A percentile compares a stretch with the other conserved stretches of the same genome.
phyloP scores from a whole-genome alignment of 176 grass and related monocot species.

The Musa itinerans region DNA sequence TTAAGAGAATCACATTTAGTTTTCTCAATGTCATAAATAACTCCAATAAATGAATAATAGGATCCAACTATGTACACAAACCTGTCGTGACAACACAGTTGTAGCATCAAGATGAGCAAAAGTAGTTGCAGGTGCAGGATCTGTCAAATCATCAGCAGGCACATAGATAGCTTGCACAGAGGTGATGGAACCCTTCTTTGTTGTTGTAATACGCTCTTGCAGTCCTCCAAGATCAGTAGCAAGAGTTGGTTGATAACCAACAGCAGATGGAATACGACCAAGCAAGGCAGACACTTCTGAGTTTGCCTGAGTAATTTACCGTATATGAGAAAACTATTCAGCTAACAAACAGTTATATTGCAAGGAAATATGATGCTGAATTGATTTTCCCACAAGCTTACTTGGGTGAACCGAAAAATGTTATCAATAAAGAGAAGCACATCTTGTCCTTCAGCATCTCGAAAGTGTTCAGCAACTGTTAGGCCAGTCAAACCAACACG shows the following conservation, averaged over 20 bases:
- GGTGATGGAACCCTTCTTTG: conserved; percentile 26
- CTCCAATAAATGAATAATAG: background rate
- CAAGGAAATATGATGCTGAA: background rate
- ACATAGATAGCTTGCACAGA: conserved; percentile 31
- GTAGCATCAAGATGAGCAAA: conserved; percentile 30
- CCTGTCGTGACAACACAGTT: conserved; percentile 15
- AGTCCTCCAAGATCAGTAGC: conserved; percentile 24
- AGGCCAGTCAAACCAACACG: conserved; percentile 25
- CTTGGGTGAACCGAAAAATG: conserved; percentile 26
- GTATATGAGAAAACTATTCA: background rate
- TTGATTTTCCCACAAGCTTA: background rate
- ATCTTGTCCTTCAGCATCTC: conserved; percentile 16
- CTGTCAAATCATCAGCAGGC: conserved; percentile 28
- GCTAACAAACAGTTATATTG: background rate
- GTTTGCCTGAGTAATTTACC: conserved; percentile 2
- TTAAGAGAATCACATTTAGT: background rate
- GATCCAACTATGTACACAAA: background rate
- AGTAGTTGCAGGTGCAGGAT: conserved; percentile 28
- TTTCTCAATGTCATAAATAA: no score
- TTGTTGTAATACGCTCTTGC: conserved; percentile 28
- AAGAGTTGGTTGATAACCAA: conserved; percentile 25
- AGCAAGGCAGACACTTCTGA: conserved; percentile 27
- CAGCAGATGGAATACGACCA: conserved; percentile 28
- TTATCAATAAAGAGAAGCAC: conserved; percentile 34
- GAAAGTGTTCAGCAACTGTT: conserved; percentile 25